phyloP scores from a whole-genome alignment of 2,329 filamentous ascomycete genomes.

The Nemania sp. region DNA sequence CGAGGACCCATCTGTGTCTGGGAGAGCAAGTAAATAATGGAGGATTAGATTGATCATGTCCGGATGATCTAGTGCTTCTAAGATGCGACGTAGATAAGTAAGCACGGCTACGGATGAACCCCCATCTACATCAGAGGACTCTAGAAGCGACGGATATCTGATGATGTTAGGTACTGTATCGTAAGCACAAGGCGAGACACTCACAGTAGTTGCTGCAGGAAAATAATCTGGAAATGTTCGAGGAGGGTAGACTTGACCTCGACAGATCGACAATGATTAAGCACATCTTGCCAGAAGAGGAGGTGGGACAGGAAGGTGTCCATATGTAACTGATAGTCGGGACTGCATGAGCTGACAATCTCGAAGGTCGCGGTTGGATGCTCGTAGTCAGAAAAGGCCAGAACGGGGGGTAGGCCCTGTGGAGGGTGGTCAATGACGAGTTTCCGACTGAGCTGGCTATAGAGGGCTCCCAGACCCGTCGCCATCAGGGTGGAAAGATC shows the following conservation, averaged over 20 bases:
- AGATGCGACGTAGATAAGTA: conserved; percentile 89
- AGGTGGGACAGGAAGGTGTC: conserved; percentile 95
- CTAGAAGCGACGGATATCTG: conserved; percentile 93
- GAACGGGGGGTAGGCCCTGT: conserved; percentile 81
- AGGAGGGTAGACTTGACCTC: conserved; percentile 94
- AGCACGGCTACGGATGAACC: conserved; percentile 96
- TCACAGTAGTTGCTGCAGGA: conserved; percentile 91
- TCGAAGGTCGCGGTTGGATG: conserved; percentile 77
- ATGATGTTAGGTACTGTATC: conserved; percentile 29
- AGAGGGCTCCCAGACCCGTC: conserved; percentile 85
- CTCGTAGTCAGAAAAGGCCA: conserved; percentile 89
- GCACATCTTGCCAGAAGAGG: conserved; percentile 96
- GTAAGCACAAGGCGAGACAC: conserved; percentile 48
- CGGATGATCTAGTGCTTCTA: conserved; percentile 91
- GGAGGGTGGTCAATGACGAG: conserved; percentile 82
- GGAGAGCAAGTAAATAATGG: conserved; percentile 88
- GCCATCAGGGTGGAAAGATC: conserved; percentile 98
- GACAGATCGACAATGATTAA: conserved; percentile 92
- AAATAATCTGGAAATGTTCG: conserved; percentile 97
- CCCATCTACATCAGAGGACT: conserved; percentile 96
- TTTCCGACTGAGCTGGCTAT: conserved; percentile 77
- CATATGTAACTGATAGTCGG: conserved; percentile 85
- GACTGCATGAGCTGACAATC: conserved; percentile 78
- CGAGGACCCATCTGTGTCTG: conserved; percentile 63
- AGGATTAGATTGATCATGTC: conserved; percentile 95